Conservation (phyloP, 1,284 basidiomycete species). For the Cutaneotrichosporon daszewskae region DNA sequence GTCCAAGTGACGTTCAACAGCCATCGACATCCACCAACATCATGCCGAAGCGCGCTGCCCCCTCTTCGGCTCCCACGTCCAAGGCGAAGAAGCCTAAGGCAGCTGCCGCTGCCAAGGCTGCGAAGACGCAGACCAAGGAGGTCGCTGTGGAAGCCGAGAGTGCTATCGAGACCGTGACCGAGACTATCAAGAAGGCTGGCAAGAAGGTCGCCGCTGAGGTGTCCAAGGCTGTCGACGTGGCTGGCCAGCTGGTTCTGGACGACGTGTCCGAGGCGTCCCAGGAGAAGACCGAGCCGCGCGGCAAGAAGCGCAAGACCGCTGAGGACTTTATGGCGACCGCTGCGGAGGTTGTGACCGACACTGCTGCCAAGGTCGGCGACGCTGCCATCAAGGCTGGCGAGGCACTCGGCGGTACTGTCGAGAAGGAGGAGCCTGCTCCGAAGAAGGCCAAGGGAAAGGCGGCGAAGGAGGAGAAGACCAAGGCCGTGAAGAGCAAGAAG, state of each 20-base stretch:
- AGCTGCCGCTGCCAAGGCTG: conserved; percentile 15
- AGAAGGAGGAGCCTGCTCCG: conserved; percentile 43
- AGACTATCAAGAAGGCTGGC: not conserved
- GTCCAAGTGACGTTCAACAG: too few relatives aligned
- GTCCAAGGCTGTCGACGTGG: conserved; percentile 25
- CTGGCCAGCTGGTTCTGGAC: conserved; percentile 32
- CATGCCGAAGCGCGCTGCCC: too few relatives aligned
- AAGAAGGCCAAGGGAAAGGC: conserved; percentile 13
- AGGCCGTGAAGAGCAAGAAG: conserved; percentile 14
- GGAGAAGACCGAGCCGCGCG: conserved; percentile 2
- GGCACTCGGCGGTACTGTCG: not conserved
- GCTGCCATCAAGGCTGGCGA: not conserved
- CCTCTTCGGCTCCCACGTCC: conserved; percentile 5
- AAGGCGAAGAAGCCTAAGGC: conserved; percentile 17
- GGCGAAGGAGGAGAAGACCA: conserved; percentile 10
- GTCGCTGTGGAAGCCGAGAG: conserved; percentile 8
- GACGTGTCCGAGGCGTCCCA: conserved; percentile 11
- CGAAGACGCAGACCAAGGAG: conserved; percentile 11
- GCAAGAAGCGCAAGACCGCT: conserved; percentile 40
- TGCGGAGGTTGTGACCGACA: conserved; percentile 21
- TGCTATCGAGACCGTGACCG: too few relatives aligned
- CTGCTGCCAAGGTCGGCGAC: conserved; percentile 21
- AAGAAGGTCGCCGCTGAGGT: conserved; percentile 18
- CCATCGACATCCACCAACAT: too few relatives aligned
- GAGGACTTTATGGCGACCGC: conserved; percentile 37